These are phyloP conservation scores for Aspergillus indologenus DNA, from an alignment of 495 filamentous ascomycete species.

Conservation along the genomic window DNA sequence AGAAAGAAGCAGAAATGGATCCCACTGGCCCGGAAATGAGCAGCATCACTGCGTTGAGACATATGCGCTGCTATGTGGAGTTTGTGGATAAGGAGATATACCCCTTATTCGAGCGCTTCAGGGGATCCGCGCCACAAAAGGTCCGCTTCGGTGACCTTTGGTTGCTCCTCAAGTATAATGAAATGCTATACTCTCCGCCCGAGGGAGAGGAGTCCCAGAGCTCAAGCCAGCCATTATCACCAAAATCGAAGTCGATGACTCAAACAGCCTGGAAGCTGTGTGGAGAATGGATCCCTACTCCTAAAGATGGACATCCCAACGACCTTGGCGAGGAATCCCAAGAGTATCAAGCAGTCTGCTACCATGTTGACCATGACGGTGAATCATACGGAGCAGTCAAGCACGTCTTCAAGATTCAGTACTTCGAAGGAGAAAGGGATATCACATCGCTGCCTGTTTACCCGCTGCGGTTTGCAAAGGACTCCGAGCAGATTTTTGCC, in stretches of 20 bases:
- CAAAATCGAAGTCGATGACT: neutral
- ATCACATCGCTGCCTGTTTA: neutral
- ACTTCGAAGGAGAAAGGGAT: neutral
- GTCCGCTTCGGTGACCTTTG: neutral
- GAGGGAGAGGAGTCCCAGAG: neutral
- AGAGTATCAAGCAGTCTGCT: neutral
- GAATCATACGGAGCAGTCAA: neutral
- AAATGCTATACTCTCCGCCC: neutral
- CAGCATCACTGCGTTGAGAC: neutral
- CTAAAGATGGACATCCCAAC: neutral
- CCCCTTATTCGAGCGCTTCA: neutral
- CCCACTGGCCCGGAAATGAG: neutral
- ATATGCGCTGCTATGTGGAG: neutral
- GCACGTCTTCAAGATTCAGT: slow-evolving; percentile 2
- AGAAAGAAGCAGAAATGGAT: neutral
- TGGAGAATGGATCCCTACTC: neutral
- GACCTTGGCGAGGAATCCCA: neutral
- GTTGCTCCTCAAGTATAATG: neutral
- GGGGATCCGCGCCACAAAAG: neutral
- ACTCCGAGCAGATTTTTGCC: neutral
- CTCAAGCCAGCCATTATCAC: neutral
- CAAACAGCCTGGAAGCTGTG: neutral
- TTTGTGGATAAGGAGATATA: neutral
- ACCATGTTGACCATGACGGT: slow-evolving; percentile 2
- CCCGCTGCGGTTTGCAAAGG: neutral